A percentile compares a stretch with the other conserved stretches of the same genome.
These are phyloP conservation scores for Ceratocystis cacaofunesta DNA, from an alignment of 2,329 filamentous ascomycete species.

Conservation along the genomic window DNA sequence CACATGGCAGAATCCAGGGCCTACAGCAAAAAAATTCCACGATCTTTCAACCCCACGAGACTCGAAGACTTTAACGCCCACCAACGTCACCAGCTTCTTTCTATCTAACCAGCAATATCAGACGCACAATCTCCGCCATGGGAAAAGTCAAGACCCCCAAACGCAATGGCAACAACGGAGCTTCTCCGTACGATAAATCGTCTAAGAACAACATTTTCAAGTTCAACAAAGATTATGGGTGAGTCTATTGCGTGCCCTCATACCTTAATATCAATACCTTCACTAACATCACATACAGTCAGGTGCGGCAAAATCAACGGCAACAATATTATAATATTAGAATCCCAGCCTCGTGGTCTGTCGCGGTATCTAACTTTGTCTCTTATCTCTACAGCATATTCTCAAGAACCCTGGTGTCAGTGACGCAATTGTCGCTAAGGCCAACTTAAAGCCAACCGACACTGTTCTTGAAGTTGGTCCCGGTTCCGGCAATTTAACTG, in stretches of 20 bases:
- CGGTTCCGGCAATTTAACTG: slow-evolving; percentile 76
- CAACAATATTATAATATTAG: neutral
- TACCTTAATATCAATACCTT: too few relatives aligned
- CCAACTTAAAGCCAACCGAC: slow-evolving; percentile 77
- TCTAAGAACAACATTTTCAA: slow-evolving; percentile 78
- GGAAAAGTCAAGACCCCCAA: slow-evolving; percentile 39
- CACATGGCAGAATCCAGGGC: slow-evolving; percentile 16
- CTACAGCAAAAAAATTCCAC: slow-evolving; percentile 15
- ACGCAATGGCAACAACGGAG: slow-evolving; percentile 34
- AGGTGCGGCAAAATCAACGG: slow-evolving; percentile 3
- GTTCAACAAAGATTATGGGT: slow-evolving; percentile 78
- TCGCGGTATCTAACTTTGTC: neutral
- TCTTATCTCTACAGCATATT: slow-evolving; percentile 52
- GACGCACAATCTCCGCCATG: slow-evolving; percentile 27
- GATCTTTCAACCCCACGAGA: slow-evolving; percentile 14
- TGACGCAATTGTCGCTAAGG: slow-evolving; percentile 56
- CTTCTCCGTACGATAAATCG: slow-evolving; percentile 30
- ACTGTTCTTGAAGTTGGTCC: slow-evolving; percentile 85
- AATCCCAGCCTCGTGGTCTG: neutral
- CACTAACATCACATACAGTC: neutral
- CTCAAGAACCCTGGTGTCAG: slow-evolving; percentile 82
- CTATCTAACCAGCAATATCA: neutral
- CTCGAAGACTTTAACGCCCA: neutral
- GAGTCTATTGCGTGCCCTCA: neutral
- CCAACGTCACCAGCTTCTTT: neutral